Conservation (phyloP, 495 filamentous ascomycete genomes). For the Podospora australis region DNA sequence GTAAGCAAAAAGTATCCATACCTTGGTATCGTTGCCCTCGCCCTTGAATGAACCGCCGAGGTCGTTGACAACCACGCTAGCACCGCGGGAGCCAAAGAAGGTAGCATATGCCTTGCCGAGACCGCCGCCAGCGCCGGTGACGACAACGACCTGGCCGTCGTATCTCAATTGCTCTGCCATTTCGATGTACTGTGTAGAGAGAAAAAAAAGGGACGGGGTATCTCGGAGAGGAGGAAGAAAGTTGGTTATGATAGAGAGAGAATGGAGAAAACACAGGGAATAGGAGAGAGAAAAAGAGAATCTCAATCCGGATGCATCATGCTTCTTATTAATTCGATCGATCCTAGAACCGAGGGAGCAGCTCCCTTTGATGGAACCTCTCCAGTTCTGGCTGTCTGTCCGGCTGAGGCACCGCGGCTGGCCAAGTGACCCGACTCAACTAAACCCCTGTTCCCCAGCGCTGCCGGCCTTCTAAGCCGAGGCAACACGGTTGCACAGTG, state of each 20-base stretch:
- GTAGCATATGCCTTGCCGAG: conserved; percentile 86
- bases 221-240: conserved; percentile 16
- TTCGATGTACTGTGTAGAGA: conserved; percentile 18
- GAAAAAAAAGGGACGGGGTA: conserved; percentile 22
- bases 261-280: not conserved
- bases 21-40: conserved; percentile 83
- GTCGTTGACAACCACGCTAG: conserved; percentile 96
- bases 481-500: conserved; percentile 14
- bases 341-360: too few relatives aligned
- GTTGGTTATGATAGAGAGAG: conserved; percentile 5
- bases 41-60: conserved; percentile 91
- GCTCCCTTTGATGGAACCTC: conserved; percentile 12
- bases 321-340: conserved; percentile 9
- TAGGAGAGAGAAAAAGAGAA: not conserved
- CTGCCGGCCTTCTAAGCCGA: conserved; percentile 20
- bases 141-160: conserved; percentile 93
- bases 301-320: conserved; percentile 4
- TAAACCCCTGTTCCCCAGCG: conserved; percentile 2
- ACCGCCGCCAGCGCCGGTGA: conserved; percentile 94
- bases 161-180: conserved; percentile 80
- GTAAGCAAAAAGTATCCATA: conserved; percentile 28
- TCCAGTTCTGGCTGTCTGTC: too few relatives aligned
- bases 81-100: conserved; percentile 88
- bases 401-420: conserved; percentile 11
- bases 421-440: not conserved